Evolutionary conservation across 331 rosid species (phyloP).

Genomic region (Prunus yedoensis): DNA sequence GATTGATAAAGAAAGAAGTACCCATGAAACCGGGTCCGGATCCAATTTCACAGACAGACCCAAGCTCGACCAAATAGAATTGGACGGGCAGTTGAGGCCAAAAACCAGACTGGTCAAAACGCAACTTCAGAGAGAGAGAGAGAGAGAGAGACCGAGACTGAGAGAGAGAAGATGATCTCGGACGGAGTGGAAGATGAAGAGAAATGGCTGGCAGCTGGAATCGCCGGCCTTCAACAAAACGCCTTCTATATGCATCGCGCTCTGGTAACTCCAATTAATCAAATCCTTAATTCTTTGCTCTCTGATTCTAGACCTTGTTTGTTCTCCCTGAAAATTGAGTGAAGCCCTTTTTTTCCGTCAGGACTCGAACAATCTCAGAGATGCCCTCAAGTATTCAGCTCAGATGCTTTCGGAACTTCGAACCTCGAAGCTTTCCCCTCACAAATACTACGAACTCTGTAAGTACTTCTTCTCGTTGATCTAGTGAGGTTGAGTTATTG

Average conservation of each 20-base stretch:
- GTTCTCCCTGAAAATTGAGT: neutral
- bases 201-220: conserved; percentile 84
- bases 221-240: conserved; percentile 80
- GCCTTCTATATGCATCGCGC: conserved; percentile 76
- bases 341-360: conserved; percentile 30
- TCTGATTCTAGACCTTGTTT: neutral
- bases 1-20: neutral
- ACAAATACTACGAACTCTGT: conserved; percentile 94
- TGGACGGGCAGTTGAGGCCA: conserved; percentile 28
- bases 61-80: conserved; percentile 2
- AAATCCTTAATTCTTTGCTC: neutral
- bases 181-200: conserved; percentile 83
- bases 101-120: conserved; percentile 16
- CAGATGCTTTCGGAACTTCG: conserved; percentile 99
- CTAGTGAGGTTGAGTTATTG: conserved; percentile 16
- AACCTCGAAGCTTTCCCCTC: conserved; percentile 98
- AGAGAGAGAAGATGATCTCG: conserved; percentile 50
- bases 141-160: neutral
- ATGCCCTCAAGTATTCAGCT: conserved; percentile 92
- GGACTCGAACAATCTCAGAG: conserved; percentile 96
- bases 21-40: conserved; percentile 5
- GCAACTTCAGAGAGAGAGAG: conserved; percentile 6
- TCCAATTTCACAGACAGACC: neutral
- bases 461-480: conserved; percentile 32
- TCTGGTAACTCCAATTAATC: conserved; percentile 40